Percentiles rank a stretch among this genome's conserved stretches.
Evolutionary conservation across 2,329 filamentous ascomycete species (phyloP).

Genomic region (Colletotrichum simmondsii): DNA sequence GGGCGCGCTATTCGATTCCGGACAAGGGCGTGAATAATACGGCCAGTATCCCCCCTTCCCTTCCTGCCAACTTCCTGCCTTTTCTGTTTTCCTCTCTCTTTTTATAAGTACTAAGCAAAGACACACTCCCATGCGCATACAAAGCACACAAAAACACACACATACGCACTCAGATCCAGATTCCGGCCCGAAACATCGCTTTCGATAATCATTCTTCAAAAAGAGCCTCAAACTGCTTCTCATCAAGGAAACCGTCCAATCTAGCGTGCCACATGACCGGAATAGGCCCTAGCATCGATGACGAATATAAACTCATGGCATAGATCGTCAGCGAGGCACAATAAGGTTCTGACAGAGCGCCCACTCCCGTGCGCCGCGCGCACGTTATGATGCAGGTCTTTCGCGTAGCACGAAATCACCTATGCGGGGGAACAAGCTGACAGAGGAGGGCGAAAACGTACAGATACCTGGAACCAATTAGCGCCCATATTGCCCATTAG

Average conservation of each 20-base stretch:
- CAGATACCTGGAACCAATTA: constrained; percentile 7
- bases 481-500: background rate
- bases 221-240: background rate
- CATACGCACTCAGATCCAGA: background rate
- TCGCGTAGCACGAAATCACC: constrained; percentile 9
- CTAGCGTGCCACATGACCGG: background rate
- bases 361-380: background rate
- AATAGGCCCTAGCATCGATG: background rate
- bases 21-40: no score
- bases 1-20: no score
- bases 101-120: no score
- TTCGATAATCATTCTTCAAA: background rate
- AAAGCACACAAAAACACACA: no score
- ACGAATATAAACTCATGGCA: background rate
- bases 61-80: no score
- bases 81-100: no score
- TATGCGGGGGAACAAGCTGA: constrained; percentile 15
- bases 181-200: background rate
- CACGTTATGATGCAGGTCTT: constrained; percentile 12
- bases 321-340: background rate
- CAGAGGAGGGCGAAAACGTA: background rate
- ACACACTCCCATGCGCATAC: background rate
- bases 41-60: no score
- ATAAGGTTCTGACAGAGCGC: constrained; percentile 28
- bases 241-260: background rate